These are phyloP conservation scores for Salix dunnii DNA, from an alignment of 345 rosid genomes.

Conservation along the genomic window DNA sequence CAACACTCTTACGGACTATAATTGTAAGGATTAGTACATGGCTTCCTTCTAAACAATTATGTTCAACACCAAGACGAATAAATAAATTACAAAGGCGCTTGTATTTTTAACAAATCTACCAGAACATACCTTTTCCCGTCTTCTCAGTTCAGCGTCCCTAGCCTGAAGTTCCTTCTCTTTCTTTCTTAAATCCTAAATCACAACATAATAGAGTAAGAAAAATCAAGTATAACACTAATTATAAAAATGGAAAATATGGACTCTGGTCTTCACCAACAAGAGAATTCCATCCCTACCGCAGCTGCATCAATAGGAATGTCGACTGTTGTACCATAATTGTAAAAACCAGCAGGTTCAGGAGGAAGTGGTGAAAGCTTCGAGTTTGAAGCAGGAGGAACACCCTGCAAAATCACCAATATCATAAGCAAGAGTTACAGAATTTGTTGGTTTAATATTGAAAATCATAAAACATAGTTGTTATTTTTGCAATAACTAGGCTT, in stretches of 20 bases:
- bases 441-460: neutral
- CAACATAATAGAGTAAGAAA: neutral
- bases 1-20: neutral
- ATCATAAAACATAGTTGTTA: neutral
- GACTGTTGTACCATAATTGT: slow-evolving; percentile 27
- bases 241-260: neutral
- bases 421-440: neutral
- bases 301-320: slow-evolving; percentile 35
- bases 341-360: slow-evolving; percentile 34
- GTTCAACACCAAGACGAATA: neutral
- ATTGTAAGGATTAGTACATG: neutral
- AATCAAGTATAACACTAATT: neutral
- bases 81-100: neutral
- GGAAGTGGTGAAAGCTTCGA: slow-evolving; percentile 34
- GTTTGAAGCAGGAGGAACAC: slow-evolving; percentile 28
- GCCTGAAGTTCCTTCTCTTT: slow-evolving; percentile 34
- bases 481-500: slow-evolving; percentile 24
- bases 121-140: slow-evolving; percentile 30
- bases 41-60: neutral
- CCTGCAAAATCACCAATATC: slow-evolving; percentile 2
- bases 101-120: neutral
- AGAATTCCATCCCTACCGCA: neutral
- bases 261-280: slow-evolving; percentile 3
- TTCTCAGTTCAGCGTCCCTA: slow-evolving; percentile 28
- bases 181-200: slow-evolving; percentile 27